These are phyloP conservation scores for Puccinia polysora DNA, from an alignment of 1,284 basidiomycete genomes.

Conservation along the genomic window DNA sequence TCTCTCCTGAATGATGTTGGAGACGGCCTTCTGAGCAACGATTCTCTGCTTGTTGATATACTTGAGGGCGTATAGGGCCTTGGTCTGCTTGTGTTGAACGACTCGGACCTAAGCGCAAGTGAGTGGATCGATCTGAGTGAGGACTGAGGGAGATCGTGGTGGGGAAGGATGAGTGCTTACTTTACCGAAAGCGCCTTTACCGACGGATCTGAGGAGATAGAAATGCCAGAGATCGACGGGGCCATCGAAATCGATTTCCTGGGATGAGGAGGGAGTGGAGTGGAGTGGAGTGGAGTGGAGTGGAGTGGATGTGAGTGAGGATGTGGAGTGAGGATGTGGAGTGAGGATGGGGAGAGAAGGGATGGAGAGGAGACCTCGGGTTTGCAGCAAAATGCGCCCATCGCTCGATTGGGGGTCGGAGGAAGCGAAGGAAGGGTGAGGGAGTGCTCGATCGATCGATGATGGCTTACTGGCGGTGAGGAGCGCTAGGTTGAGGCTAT, in stretches of 20 bases:
- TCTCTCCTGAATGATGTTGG: conserved; percentile 93
- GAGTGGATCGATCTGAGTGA: conserved; percentile 19
- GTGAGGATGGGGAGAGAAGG: conserved; percentile 35
- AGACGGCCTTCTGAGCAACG: conserved; percentile 94
- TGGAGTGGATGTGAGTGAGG: no score
- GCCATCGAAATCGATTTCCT: conserved; percentile 97
- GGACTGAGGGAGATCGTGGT: not conserved
- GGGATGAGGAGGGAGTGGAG: conserved; percentile 43
- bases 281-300: no score
- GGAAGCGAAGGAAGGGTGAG: no score
- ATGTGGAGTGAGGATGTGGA: no score
- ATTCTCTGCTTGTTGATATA: conserved; percentile 85
- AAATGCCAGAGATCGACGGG: conserved; percentile 98
- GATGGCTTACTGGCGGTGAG: no score
- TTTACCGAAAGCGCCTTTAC: conserved; percentile 98
- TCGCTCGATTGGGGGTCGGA: no score
- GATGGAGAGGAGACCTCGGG: conserved; percentile 54
- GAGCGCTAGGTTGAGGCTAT: no score
- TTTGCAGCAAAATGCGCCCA: conserved; percentile 59
- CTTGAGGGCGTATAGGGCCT: conserved; percentile 91
- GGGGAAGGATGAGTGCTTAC: conserved; percentile 55
- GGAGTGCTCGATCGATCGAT: no score
- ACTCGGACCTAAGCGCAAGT: conserved; percentile 31
- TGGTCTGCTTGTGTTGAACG: conserved; percentile 78
- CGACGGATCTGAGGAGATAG: conserved; percentile 83